Evolutionary conservation across 2,329 filamentous ascomycete species (phyloP).

Genomic region (Fusarium sp.): DNA sequence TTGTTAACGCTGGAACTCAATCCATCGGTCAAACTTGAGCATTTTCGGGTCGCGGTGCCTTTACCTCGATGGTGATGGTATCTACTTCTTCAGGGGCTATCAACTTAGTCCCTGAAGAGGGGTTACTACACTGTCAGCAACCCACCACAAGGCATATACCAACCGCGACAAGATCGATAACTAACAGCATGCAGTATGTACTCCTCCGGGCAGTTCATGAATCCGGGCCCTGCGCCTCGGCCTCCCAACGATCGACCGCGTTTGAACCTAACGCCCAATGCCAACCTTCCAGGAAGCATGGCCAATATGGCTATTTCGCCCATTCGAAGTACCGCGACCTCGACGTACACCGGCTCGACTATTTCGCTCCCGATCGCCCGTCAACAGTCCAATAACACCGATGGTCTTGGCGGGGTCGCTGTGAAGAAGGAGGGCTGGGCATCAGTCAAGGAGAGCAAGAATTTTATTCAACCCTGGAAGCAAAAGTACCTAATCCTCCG

Average conservation of each 20-base stretch:
- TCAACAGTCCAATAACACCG: slow-evolving; percentile 71
- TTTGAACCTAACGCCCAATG: slow-evolving; percentile 82
- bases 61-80: background rate
- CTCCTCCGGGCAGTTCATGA: slow-evolving; percentile 84
- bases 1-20: slow-evolving; percentile 3
- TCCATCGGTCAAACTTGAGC: background rate
- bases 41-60: background rate
- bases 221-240: slow-evolving; percentile 92
- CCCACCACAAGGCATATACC: background rate
- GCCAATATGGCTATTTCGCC: slow-evolving; percentile 82
- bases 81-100: background rate
- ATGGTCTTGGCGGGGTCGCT: slow-evolving; percentile 75
- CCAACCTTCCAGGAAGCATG: slow-evolving; percentile 82
- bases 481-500: slow-evolving; percentile 92
- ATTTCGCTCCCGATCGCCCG: slow-evolving; percentile 78
- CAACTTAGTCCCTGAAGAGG: background rate
- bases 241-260: slow-evolving; percentile 88
- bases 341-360: slow-evolving; percentile 61
- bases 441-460: slow-evolving; percentile 89
- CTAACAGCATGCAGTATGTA: slow-evolving; percentile 63
- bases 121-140: slow-evolving; percentile 15
- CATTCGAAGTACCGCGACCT: slow-evolving; percentile 74
- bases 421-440: slow-evolving; percentile 87
- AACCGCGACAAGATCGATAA: slow-evolving; percentile 13
- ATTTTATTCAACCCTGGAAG: slow-evolving; percentile 88